Evolutionary conservation across 352 stramenopile genomes (phyloP).

Genomic region (Pythium apleroticum): DNA sequence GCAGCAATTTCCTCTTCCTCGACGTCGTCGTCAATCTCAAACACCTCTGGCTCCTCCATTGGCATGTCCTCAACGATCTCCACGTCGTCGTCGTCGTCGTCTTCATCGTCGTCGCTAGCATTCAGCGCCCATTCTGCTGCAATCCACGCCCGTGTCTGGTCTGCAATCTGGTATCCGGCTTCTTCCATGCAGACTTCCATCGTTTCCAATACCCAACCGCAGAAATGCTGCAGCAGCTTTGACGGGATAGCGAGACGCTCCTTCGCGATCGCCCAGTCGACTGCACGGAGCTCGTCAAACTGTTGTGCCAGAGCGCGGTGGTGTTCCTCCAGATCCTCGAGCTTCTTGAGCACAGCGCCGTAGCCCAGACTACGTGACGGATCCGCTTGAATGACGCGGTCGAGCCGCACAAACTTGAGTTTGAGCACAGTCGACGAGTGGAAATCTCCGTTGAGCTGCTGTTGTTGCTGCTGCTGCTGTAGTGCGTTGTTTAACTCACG

Average conservation of each 20-base stretch:
- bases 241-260: conserved; percentile 56
- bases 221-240: conserved; percentile 58
- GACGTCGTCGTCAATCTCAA: conserved; percentile 18
- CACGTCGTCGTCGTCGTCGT: conserved; percentile 19
- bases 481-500: conserved; percentile 14
- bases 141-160: conserved; percentile 57
- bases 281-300: conserved; percentile 43
- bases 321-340: conserved; percentile 44
- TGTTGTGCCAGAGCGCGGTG: conserved; percentile 32
- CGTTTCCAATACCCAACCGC: conserved; percentile 29
- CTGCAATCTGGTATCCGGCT: conserved; percentile 49
- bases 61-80: conserved; percentile 6
- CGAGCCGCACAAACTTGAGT: conserved; percentile 64
- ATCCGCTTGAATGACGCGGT: conserved; percentile 38
- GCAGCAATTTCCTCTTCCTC: not conserved
- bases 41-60: conserved; percentile 3
- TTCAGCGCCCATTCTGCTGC: not conserved
- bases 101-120: not conserved
- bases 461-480: conserved; percentile 8
- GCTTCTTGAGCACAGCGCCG: conserved; percentile 42
- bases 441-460: conserved; percentile 14
- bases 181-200: conserved; percentile 34
- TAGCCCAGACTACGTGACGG: conserved; percentile 37
- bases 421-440: conserved; percentile 38
- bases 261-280: conserved; percentile 40